Evolutionary conservation across 1,284 basidiomycete species (phyloP), one percentile per base, ranked within the genome.

Genomic region (Rhodotorula sp.): DNA sequence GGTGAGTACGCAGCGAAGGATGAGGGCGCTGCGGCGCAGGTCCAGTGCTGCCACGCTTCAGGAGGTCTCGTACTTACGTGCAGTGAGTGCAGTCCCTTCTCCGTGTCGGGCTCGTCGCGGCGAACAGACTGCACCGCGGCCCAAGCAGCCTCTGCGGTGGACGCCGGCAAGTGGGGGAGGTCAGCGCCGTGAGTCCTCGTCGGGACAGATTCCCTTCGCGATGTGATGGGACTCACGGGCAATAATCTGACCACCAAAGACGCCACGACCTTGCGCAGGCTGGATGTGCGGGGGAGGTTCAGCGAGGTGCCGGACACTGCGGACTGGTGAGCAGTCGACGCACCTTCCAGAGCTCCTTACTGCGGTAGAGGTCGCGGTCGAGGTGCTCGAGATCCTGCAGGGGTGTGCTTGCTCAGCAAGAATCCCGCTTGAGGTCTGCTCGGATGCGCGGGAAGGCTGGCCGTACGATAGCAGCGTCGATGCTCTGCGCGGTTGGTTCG

Each of bases 201-300:
- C 14, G 5, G 21, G 7, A 3, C 82, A 80, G 41, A 94, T 82
- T 82, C 23, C 86, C 86, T 79, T 87, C 90, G 87, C 45, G 93
- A 23, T 17, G 1, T 45, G 42, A 13, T 25, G 7, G 7, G 21
- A 46, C 68, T 56, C 21, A 70, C 68, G 92, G 14, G 90, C 93
- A 75, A 96, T 93, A 70, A 95, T 92, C 77, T 85, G 83, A 7
- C 93, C 93, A 66, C 93, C 93, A 77, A 92, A 95, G 8, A 92
- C 92, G 41, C 92, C 92, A 71, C 92, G 64, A 5, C 76, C 72
- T 42, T 70, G 66, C 27, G 65, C 63, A 34, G 71, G 69, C 62
- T 68, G 57, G 19, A 46, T 19, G 7, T 9, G 13, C 23, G 44
- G n/a, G 3, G 23, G 55, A 19, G 23, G 45, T 23, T 61, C n/a